phyloP scores from a whole-genome alignment of 2,329 filamentous ascomycete species.

The Neoscytalidium dimidiatum region DNA sequence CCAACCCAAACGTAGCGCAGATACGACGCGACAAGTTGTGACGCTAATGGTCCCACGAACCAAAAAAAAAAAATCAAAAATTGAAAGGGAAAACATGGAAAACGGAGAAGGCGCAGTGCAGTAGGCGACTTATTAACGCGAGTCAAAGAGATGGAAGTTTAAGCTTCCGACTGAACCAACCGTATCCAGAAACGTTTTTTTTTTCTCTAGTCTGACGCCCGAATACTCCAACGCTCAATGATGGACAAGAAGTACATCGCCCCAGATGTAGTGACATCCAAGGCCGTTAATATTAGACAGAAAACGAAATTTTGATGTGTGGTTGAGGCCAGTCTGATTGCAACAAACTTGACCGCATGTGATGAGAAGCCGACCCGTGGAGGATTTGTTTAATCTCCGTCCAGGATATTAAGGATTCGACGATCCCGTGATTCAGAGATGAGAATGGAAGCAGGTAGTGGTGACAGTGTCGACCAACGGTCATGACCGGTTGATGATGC shows the following conservation, averaged over 20 bases:
- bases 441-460: background rate
- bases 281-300: conserved; percentile 3
- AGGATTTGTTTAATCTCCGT: background rate
- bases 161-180: background rate
- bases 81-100: background rate
- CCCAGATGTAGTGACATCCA: background rate
- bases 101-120: background rate
- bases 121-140: background rate
- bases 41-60: background rate
- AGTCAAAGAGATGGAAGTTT: background rate
- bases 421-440: background rate
- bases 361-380: background rate
- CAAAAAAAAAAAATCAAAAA: background rate
- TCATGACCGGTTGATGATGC: background rate
- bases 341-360: background rate
- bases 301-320: background rate
- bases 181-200: background rate
- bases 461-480: background rate
- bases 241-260: conserved; percentile 10
- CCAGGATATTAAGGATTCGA: background rate
- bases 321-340: background rate
- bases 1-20: background rate
- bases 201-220: conserved; percentile 12
- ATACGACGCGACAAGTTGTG: background rate
- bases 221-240: conserved; percentile 16